Evolutionary conservation across 2,329 filamentous ascomycete species (phyloP).

Genomic region (Phaeosphaeriaceae sp.): DNA sequence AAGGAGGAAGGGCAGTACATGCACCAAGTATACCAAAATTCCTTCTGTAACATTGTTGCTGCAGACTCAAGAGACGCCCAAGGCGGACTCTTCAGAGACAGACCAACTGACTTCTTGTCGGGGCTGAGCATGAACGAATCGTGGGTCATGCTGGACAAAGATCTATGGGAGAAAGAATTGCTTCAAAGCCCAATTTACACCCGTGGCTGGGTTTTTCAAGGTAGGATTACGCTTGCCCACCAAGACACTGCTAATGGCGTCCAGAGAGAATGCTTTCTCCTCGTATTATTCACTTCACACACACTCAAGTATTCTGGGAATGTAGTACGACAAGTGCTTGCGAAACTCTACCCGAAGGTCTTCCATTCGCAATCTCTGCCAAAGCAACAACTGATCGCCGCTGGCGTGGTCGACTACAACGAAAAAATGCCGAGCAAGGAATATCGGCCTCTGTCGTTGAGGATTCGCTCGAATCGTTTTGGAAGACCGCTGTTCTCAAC

Average conservation of each 20-base stretch:
- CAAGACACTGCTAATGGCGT: background rate
- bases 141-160: background rate
- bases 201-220: slow-evolving; percentile 2
- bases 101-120: background rate
- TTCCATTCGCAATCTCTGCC: background rate
- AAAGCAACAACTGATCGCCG: background rate
- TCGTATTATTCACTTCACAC: background rate
- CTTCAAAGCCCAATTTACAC: background rate
- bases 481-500: background rate
- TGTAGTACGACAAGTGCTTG: background rate
- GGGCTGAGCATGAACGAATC: background rate
- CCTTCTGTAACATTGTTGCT: background rate
- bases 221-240: background rate
- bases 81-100: background rate
- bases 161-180: background rate
- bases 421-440: background rate
- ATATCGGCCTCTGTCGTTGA: background rate
- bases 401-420: slow-evolving; percentile 2
- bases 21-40: background rate
- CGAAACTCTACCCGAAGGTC: background rate
- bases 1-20: background rate
- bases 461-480: background rate
- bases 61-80: background rate
- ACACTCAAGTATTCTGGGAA: background rate
- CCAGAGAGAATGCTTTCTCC: slow-evolving; percentile 2